phyloP scores from a whole-genome alignment of 768 basidiomycete species.

The Lentinula aciculospora region DNA sequence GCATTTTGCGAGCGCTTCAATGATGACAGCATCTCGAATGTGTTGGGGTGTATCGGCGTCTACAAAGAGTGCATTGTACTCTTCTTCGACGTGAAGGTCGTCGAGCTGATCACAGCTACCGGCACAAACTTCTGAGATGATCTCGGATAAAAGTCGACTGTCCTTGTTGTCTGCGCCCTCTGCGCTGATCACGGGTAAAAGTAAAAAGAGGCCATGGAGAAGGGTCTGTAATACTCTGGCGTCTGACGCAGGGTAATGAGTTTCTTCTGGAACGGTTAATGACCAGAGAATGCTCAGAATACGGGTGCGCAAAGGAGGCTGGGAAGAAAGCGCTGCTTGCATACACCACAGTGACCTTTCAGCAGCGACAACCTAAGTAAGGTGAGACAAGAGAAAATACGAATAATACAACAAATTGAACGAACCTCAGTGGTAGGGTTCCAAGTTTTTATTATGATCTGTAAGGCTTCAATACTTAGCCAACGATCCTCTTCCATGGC shows the following conservation, averaged over 20 bases:
- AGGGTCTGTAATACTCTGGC: slow-evolving; percentile 46
- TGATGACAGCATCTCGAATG: slow-evolving; percentile 30
- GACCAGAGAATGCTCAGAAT: slow-evolving; percentile 45
- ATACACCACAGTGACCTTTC: slow-evolving; percentile 71
- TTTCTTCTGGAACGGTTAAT: slow-evolving; percentile 38
- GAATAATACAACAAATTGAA: slow-evolving; percentile 9
- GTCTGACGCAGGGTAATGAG: slow-evolving; percentile 33
- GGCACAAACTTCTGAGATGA: slow-evolving; percentile 37
- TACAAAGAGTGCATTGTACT: slow-evolving; percentile 38
- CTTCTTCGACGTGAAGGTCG: slow-evolving; percentile 38
- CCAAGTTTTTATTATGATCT: slow-evolving; percentile 55
- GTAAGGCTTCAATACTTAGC: slow-evolving; percentile 57
- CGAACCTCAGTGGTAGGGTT: slow-evolving; percentile 46
- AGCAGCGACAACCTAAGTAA: slow-evolving; percentile 34
- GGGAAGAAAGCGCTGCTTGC: slow-evolving; percentile 44
- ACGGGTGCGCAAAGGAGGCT: slow-evolving; percentile 34
- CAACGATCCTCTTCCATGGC: slow-evolving; percentile 46
- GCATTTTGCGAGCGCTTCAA: slow-evolving; percentile 46
- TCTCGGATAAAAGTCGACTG: slow-evolving; percentile 28
- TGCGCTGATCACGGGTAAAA: slow-evolving; percentile 36
- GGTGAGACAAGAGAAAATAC: not conserved
- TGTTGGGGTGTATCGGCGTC: slow-evolving; percentile 27
- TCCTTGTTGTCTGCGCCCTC: slow-evolving; percentile 23
- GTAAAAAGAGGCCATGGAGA: slow-evolving; percentile 43
- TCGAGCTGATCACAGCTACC: slow-evolving; percentile 48